Evolutionary conservation across 139 green algal species (phyloP), one percentile per base, ranked within the genome.

Genomic region (Micractinium conductrix): DNA sequence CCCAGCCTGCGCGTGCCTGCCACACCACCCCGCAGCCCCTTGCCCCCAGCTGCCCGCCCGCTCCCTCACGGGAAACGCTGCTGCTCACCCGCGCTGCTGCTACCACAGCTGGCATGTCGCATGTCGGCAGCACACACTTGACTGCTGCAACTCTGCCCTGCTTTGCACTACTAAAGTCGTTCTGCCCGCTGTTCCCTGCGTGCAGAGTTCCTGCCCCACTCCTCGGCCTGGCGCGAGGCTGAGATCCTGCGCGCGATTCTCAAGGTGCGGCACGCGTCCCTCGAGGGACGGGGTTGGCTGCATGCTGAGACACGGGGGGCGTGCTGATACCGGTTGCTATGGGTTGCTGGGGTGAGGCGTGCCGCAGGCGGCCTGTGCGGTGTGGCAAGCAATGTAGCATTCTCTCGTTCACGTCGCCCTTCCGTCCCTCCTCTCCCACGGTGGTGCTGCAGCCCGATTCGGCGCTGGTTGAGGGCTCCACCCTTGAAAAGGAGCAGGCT

Each of bases 121-220:
- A 58, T 14, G 12, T 30, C 19, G 4, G 16, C 55, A 14, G 16
- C 55, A n/a, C 30, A 9, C 26, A 35, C 26, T 68, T 35, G 26
- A 24, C 60, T 37, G 2, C 19, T 30, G 2, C 3, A 26, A 8
- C 16, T 30, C 60, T 37, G 24, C 24, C 60, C 60, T 68, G 8
- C 53, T 26, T 3, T 37, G 4, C 60, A 37, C 24, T 26, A 37
- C 26, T 14, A 24, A 62, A 62, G 53, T 40, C 16, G 63, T 16
- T 73, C 67, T 30, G 35, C 5, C 67, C 67, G 19, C 67, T 33
- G 21, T 12, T 7, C 22, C 7, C 0, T 43, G 4, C 16, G 22
- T 33, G 58, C 50, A 50, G 86, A 93, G 70, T 93, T 91, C 76
- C 60, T 92, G 69, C 89, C 89, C 22, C 12, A 84, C 53, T 74